Percentiles rank a stretch among this genome's conserved stretches.
phyloP scores from a whole-genome alignment of 139 green algal genomes.

The Diplosphaera chodatii region DNA sequence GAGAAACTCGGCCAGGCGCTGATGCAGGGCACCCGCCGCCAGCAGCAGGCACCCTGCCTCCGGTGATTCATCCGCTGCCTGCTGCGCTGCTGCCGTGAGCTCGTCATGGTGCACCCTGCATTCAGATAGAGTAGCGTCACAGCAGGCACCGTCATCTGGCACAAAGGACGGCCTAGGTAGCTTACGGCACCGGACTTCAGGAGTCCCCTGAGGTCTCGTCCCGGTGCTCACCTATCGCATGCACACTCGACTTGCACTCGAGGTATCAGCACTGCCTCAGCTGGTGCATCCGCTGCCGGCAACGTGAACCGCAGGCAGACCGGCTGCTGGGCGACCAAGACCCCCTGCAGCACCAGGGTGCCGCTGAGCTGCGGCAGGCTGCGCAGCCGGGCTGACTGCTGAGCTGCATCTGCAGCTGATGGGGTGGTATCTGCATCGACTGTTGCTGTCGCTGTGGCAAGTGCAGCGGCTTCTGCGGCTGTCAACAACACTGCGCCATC shows the following conservation, averaged over 20 bases:
- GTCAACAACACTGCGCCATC: neutral
- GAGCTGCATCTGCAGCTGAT: too few species aligned
- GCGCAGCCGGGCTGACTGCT: neutral
- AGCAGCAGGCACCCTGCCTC: conserved; percentile 24
- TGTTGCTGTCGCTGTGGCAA: neutral
- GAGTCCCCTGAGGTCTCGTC: neutral
- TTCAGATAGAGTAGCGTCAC: neutral
- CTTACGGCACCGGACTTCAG: too few species aligned
- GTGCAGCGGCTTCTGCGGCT: neutral
- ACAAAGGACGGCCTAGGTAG: too few species aligned
- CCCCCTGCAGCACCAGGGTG: neutral
- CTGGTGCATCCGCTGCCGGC: neutral
- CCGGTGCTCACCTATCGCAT: neutral
- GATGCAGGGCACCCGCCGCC: conserved; percentile 13
- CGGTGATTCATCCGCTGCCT: neutral
- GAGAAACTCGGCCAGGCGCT: neutral
- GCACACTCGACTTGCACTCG: neutral
- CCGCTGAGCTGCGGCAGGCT: neutral
- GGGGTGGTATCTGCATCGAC: neutral
- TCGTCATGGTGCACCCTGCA: conserved; percentile 1
- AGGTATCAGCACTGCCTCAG: too few species aligned
- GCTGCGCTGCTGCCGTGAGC: neutral
- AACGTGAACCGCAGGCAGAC: neutral
- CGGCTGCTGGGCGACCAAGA: neutral
- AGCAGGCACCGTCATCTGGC: too few species aligned